These are phyloP conservation scores for Pythium volutum DNA, from an alignment of 352 stramenopile species.

Conservation along the genomic window DNA sequence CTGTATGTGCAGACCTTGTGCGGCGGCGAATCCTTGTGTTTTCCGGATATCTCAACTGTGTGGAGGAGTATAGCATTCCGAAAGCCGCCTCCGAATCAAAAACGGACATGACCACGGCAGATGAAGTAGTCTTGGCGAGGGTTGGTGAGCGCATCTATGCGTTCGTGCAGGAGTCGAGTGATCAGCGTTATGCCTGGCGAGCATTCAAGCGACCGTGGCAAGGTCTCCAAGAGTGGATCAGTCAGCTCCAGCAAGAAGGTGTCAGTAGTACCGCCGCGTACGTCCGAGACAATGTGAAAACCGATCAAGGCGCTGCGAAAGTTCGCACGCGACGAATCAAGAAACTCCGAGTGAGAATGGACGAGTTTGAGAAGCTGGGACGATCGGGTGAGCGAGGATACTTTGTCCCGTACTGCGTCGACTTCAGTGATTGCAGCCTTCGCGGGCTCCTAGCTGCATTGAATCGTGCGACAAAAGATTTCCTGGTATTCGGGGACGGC, in stretches of 20 bases:
- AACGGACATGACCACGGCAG: background rate
- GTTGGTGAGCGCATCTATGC: conserved; percentile 33
- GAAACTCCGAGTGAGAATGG: conserved; percentile 44
- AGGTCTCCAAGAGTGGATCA: conserved; percentile 52
- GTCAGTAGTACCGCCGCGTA: conserved; percentile 3
- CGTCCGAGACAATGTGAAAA: conserved; percentile 10
- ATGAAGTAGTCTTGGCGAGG: conserved; percentile 14
- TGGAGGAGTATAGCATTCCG: conserved; percentile 50
- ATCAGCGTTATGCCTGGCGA: conserved; percentile 36
- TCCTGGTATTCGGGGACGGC: background rate
- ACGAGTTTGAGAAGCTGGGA: conserved; percentile 30
- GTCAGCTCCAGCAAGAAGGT: conserved; percentile 28
- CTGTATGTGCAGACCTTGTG: conserved; percentile 48
- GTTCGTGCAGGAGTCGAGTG: conserved; percentile 34
- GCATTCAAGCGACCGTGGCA: conserved; percentile 43
- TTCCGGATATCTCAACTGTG: conserved; percentile 63
- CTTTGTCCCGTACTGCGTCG: conserved; percentile 58
- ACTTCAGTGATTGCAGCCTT: conserved; percentile 51
- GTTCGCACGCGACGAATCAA: conserved; percentile 48
- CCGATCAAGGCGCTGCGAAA: conserved; percentile 25
- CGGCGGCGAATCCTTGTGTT: conserved; percentile 59
- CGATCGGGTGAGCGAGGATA: conserved; percentile 30
- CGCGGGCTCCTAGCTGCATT: conserved; percentile 17
- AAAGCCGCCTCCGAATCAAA: background rate
- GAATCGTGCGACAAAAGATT: background rate